Conservation (phyloP, 306 rosid genomes). For the Ormosia semicastrata region DNA sequence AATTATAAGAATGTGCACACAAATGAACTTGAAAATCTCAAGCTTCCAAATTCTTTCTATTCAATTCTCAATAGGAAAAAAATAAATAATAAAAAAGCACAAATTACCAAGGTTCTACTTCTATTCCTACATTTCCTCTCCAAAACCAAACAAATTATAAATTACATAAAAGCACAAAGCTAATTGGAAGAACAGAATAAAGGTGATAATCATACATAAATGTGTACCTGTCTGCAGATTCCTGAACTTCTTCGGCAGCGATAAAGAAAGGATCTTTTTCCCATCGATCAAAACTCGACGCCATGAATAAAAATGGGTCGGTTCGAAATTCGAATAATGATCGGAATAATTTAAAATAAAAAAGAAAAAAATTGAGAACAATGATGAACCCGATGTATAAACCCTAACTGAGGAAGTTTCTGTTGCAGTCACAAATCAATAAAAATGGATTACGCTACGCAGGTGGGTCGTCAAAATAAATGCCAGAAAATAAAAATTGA, state of each 20-base stretch:
- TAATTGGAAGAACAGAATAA: not conserved
- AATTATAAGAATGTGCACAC: not conserved
- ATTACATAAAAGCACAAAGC: not conserved
- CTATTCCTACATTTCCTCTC: not conserved
- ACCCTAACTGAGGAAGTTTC: conserved; percentile 25
- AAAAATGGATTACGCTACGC: not conserved
- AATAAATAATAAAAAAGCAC: not conserved
- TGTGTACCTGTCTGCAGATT: conserved; percentile 87
- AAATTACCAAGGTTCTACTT: not conserved
- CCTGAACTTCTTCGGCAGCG: conserved; percentile 97
- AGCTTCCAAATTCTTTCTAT: not conserved
- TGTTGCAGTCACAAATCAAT: not conserved
- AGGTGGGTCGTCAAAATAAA: not conserved
- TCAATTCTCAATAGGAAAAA: not conserved
- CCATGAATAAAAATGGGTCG: conserved; percentile 47
- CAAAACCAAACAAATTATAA: not conserved
- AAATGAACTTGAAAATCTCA: not conserved
- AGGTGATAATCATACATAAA: not conserved
- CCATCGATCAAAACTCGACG: conserved; percentile 95
- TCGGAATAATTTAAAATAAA: not conserved
- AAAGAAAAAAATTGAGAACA: not conserved
- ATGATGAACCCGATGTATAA: not conserved
- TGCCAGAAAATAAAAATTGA: not conserved
- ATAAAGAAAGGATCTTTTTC: conserved; percentile 89
- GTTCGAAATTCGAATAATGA: not conserved